Evolutionary conservation across 306 rosid species (phyloP).

Genomic region (Geum urbanum): DNA sequence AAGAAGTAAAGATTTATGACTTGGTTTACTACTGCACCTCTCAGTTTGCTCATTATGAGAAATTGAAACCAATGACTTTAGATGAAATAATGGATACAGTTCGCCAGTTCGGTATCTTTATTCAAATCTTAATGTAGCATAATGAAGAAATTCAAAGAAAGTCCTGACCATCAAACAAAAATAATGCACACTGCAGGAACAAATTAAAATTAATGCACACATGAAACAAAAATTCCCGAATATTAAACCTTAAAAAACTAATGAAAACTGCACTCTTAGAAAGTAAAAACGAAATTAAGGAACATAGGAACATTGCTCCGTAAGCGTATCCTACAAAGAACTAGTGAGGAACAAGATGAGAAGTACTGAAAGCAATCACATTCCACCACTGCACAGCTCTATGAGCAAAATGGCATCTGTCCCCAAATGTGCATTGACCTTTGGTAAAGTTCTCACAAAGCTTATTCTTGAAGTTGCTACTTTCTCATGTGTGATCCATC

Average conservation of each 20-base stretch:
- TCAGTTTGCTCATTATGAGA: too few relatives aligned
- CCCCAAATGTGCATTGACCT: constrained; percentile 82
- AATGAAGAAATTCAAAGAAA: not conserved
- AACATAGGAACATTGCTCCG: constrained; percentile 16
- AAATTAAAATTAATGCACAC: too few relatives aligned
- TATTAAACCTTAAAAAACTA: constrained; percentile 9
- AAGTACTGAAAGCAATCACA: constrained; percentile 18
- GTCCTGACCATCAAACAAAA: not conserved
- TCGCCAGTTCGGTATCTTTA: not conserved
- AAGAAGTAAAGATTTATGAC: too few relatives aligned
- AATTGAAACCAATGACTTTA: too few relatives aligned
- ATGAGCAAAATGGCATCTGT: constrained; percentile 83
- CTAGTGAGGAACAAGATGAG: not conserved
- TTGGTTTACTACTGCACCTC: too few relatives aligned
- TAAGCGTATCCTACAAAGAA: constrained; percentile 8
- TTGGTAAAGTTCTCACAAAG: constrained; percentile 66
- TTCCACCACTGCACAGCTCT: constrained; percentile 56
- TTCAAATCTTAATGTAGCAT: not conserved
- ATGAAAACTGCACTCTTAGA: constrained; percentile 4
- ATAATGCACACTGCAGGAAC: constrained; percentile 7
- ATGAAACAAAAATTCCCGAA: constrained; percentile 3
- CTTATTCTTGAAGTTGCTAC: constrained; percentile 71
- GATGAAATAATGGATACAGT: too few relatives aligned
- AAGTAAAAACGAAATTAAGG: not conserved
- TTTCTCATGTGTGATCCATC: constrained; percentile 46